Evolutionary conservation across 495 filamentous ascomycete genomes (phyloP).

Genomic region (Penicillium longicatenatum): DNA sequence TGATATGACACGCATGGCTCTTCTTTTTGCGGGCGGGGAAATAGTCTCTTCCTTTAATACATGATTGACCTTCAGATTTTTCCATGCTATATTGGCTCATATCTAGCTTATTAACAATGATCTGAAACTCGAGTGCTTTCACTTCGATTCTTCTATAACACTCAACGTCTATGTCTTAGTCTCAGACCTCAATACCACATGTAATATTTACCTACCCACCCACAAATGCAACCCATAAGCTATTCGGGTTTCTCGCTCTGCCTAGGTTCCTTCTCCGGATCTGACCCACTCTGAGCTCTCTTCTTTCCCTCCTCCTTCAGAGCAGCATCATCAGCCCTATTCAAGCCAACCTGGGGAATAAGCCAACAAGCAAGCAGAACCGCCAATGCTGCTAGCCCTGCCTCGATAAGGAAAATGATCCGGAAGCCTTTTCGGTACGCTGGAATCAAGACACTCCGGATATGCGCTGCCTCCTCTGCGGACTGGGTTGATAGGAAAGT

Average conservation of each 20-base stretch:
- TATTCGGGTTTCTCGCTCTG: neutral
- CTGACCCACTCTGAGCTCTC: slow-evolving; percentile 20
- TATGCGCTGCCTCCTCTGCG: slow-evolving; percentile 33
- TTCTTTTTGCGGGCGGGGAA: slow-evolving; percentile 3
- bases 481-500: slow-evolving; percentile 34
- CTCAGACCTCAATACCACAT: neutral
- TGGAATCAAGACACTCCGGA: slow-evolving; percentile 42
- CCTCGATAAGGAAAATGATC: slow-evolving; percentile 52
- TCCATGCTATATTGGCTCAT: neutral
- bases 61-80: neutral
- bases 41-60: slow-evolving; percentile 15
- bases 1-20: slow-evolving; percentile 15
- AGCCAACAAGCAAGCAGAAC: slow-evolving; percentile 45
- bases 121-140: too few species aligned
- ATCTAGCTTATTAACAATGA: too few species aligned
- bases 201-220: neutral
- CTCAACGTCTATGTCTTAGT: too few species aligned
- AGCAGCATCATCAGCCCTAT: slow-evolving; percentile 46
- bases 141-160: too few species aligned
- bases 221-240: neutral
- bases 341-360: slow-evolving; percentile 50
- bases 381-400: slow-evolving; percentile 46
- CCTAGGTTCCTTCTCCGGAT: slow-evolving; percentile 12
- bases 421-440: slow-evolving; percentile 53
- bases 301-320: slow-evolving; percentile 49